Evolutionary conservation across 306 rosid species (phyloP).

Genomic region (Hippophae tibetana): DNA sequence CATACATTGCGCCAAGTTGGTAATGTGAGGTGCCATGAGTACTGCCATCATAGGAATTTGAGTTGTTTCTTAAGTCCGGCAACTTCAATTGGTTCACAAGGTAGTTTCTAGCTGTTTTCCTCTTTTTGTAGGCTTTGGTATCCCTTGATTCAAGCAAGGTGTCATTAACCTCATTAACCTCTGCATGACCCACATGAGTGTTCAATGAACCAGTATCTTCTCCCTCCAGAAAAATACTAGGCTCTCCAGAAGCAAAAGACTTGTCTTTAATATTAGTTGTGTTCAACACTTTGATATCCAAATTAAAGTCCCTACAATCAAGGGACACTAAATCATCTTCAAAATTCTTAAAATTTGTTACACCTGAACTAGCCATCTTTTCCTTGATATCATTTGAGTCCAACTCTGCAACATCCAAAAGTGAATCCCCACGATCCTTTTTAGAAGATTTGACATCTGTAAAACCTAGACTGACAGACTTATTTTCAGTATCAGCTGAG

Average conservation of each 20-base stretch:
- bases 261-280: constrained; percentile 8
- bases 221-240: constrained; percentile 9
- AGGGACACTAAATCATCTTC: neutral
- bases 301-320: neutral
- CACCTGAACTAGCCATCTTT: constrained; percentile 6
- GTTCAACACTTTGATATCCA: constrained; percentile 18
- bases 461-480: constrained; percentile 10
- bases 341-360: constrained; percentile 11
- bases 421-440: neutral
- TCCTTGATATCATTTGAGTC: constrained; percentile 12
- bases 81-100: neutral
- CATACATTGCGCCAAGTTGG: constrained; percentile 14
- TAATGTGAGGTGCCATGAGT: constrained; percentile 9
- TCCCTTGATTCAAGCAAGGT: neutral
- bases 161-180: constrained; percentile 10
- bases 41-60: constrained; percentile 15
- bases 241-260: constrained; percentile 9
- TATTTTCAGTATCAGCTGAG: constrained; percentile 2
- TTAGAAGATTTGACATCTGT: constrained; percentile 9
- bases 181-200: constrained; percentile 5
- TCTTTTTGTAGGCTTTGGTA: constrained; percentile 15
- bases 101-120: neutral
- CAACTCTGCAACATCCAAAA: constrained; percentile 16
- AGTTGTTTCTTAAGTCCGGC: constrained; percentile 7
- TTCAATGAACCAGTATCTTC: constrained; percentile 12